Base-by-base conservation (phyloP, 768 basidiomycete genomes). In the Suillus luteus region DNA sequence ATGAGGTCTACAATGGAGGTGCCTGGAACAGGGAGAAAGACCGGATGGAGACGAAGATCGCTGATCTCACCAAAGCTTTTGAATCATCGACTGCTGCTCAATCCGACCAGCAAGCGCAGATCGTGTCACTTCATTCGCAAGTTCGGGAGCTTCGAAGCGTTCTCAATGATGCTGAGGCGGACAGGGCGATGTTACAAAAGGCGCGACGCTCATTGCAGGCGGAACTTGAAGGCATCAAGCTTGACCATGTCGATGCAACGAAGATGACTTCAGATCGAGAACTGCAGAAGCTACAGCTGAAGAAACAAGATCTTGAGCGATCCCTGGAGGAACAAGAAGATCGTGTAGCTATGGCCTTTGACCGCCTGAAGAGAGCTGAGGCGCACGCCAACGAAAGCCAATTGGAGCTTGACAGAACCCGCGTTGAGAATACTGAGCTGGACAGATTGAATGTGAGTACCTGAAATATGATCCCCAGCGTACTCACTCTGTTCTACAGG, bases 21-120 rank as follows among this genome's bases (percentile, higher is more conserved):
- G 85, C 89, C 5, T 94, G 92, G 93, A 90, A 89, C 78, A 90
- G 91, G 71, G 93, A 95, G 78, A 92, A 88, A 74, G 92, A 94
- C 64, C 88, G 91, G 12, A 79, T 94, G 77, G 92, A 95, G 65
- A 89, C 85, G 60, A 93, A 92, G 82, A 92, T 95, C 60, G 73
- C 73, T 5, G 90, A 94, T 72, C 71, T 93, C 63, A 87, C 84
- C 27, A 87, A 86, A 62, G 92, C 89, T 1, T 93, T 88, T 71
- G 91, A 93, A 67, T 80, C 87, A 1, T 88, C 91, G 1, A 84
- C 82, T 1, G 83, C 82, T 46, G 88, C 85, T 0, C 92, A 93
- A 69, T 79, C 86, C 0, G 93, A 94, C 68, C 93, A 94, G 68
- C 92, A 93, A 71, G 80, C 88, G 0, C 93, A 93, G 66, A 93